Base-by-base conservation (phyloP, 2,329 filamentous ascomycete genomes). In the Amesomyces nigricolor region DNA sequence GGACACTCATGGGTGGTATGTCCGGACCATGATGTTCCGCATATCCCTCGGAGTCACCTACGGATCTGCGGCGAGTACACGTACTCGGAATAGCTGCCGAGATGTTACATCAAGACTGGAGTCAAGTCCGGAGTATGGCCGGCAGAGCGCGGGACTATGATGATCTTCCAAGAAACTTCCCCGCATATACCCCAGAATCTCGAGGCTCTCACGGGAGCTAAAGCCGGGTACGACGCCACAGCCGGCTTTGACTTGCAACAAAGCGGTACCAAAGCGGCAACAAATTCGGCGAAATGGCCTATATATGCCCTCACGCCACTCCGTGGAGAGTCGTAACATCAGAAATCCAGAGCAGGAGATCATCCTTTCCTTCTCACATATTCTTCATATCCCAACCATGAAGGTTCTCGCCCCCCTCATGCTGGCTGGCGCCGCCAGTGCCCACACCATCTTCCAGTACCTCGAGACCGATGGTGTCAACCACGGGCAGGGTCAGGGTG, bases 381-480 rank as follows among this genome's bases (percentile, higher is more conserved):
- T 3, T n/a, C 14, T 8, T 17, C 16, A 16, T 11, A 44, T 46
- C 48, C 16, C 22, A 35, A 58, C 26, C 50, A 63, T 63, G 61
- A 63, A 62, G 60, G 40, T 61, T 32, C 53, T 63, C 55, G 51
- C 61, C 26, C 60, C 60, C n/a, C 52, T 63, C 26, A 43, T 55
- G 30, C 40, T 63, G 32, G 62, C 61, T 19, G 49, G 56, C 42
- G 55, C 60, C 17, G 59, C 61, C 59, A 60, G 50, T 54, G 62
- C 61, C 14, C 61, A 62, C 58, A 62, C 62, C 52, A 64, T 64
- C 56, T 62, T 64, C 59, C 44, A 52, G 16, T 61, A 61, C 8
- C 61, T 64, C 50, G 61, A 64, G 50, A 61, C 61, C 3, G 57
- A 51, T 38, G 61, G 60, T 26, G 61, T 62, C 55, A 63, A 63